phyloP scores from a whole-genome alignment of 2,329 filamentous ascomycete species.

The Exserohilum turcica region DNA sequence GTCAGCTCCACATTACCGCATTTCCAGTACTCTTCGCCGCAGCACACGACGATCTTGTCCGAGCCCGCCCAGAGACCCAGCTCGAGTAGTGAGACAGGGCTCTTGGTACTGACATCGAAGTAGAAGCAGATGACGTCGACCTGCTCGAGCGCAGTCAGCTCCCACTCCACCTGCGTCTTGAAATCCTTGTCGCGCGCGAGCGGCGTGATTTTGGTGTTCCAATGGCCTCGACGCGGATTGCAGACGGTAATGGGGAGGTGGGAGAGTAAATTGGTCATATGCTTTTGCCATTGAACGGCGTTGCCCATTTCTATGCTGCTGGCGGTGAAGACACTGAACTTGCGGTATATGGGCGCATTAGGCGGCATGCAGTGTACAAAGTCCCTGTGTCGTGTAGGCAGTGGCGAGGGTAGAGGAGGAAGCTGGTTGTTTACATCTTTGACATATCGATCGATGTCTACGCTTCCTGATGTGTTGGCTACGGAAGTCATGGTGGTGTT shows the following conservation, averaged over 20 bases:
- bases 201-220: conserved; percentile 64
- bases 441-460: conserved; percentile 28
- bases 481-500: background rate
- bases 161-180: conserved; percentile 65
- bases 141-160: conserved; percentile 61
- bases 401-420: conserved; percentile 15
- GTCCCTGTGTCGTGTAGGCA: conserved; percentile 14
- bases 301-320: conserved; percentile 59
- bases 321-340: conserved; percentile 62
- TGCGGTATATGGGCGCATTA: conserved; percentile 17
- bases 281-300: conserved; percentile 59
- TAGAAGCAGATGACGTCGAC: conserved; percentile 63
- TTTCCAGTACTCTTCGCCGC: conserved; percentile 61
- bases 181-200: conserved; percentile 57
- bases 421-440: conserved; percentile 30
- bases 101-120: conserved; percentile 57
- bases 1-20: conserved; percentile 66
- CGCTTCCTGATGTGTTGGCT: background rate
- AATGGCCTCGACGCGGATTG: conserved; percentile 63
- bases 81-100: conserved; percentile 65
- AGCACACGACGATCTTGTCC: conserved; percentile 58
- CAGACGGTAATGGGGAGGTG: conserved; percentile 59
- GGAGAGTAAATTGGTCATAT: conserved; percentile 47
- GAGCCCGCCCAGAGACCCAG: conserved; percentile 59
- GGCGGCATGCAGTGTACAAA: conserved; percentile 28